Percentiles rank a stretch among this genome's conserved stretches.
Conservation (phyloP, 139 green algal species). For the Closterium sp. region DNA sequence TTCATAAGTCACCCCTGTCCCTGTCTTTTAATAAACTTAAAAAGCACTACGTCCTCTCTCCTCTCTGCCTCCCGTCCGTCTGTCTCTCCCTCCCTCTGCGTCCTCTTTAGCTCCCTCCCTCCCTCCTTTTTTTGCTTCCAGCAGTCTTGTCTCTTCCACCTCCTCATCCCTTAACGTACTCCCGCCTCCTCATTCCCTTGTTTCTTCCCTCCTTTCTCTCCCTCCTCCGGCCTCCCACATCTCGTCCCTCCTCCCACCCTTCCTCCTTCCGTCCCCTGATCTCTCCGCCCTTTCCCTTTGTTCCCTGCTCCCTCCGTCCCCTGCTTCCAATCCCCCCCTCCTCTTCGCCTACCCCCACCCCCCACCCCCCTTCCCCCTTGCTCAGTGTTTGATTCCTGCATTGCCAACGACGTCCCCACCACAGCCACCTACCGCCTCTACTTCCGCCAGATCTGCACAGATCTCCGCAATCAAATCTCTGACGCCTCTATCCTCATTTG, state of each 20-base stretch:
- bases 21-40: no score
- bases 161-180: background rate
- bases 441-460: conserved; percentile 26
- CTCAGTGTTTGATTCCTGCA: conserved; percentile 49
- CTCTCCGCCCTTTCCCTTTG: no score
- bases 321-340: no score
- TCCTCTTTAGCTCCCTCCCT: background rate
- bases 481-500: conserved; percentile 39
- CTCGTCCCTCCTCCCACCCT: background rate
- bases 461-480: conserved; percentile 36
- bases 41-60: background rate
- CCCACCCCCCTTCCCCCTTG: background rate
- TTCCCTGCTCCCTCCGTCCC: background rate
- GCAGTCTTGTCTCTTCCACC: background rate
- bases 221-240: background rate
- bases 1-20: no score
- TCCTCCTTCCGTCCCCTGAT: no score
- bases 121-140: background rate
- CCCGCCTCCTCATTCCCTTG: background rate
- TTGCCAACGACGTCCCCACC: conserved; percentile 29
- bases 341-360: background rate
- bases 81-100: no score
- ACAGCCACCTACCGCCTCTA: conserved; percentile 44
- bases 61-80: no score
- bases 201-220: background rate